Evolutionary conservation across 225 moss, liverwort and hornwort genomes (phyloP).

Genomic region (Pseudoscleropodium purum): DNA sequence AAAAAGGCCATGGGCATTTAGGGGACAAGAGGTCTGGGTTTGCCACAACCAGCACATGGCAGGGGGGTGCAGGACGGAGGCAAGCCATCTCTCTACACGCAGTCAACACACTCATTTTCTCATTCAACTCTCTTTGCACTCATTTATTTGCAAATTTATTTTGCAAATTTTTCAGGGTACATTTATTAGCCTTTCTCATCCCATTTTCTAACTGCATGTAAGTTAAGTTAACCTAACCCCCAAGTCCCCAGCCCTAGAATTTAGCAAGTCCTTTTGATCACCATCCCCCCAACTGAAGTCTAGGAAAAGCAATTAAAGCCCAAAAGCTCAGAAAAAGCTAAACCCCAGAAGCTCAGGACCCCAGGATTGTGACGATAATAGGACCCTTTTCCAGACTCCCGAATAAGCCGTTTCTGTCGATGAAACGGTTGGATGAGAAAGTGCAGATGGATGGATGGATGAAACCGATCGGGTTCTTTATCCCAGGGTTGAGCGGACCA

Average conservation of each 20-base stretch:
- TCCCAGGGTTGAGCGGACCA: slow-evolving; percentile 16
- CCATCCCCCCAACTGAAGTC: background rate
- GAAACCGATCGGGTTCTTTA: slow-evolving; percentile 2
- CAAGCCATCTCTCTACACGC: background rate
- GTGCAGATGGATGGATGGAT: background rate
- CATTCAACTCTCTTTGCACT: background rate
- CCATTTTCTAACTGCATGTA: background rate
- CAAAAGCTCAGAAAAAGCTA: background rate
- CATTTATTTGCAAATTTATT: background rate
- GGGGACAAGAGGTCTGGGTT: background rate
- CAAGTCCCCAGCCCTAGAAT: background rate
- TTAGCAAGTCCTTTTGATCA: background rate
- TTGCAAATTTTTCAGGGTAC: background rate
- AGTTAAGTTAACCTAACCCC: no score
- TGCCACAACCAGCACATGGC: background rate
- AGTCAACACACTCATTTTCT: background rate
- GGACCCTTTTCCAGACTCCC: background rate
- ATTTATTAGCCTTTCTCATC: background rate
- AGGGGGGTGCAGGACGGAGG: background rate
- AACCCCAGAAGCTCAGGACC: background rate
- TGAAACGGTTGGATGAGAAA: background rate
- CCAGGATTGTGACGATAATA: background rate
- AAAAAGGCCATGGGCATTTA: no score
- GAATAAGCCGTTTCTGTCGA: background rate
- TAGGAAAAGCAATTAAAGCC: background rate